Conservation (phyloP, 2,329 filamentous ascomycete species). For the Phyllosticta ampelicida region DNA sequence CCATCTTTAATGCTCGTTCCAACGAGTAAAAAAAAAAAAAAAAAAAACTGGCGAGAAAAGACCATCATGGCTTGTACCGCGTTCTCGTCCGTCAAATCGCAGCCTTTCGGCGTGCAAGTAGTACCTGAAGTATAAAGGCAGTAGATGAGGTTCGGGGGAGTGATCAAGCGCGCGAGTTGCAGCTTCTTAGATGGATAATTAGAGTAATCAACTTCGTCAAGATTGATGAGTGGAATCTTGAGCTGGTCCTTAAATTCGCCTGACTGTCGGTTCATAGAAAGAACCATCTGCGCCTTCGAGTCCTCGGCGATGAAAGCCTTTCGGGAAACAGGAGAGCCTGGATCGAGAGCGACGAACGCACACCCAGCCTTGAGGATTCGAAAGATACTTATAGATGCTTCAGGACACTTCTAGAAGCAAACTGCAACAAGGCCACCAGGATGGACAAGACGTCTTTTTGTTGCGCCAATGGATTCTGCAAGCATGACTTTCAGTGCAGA, state of each 20-base stretch:
- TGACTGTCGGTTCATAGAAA: conserved; percentile 44
- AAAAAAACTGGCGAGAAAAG: conserved; percentile 67
- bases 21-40: conserved; percentile 67
- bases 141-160: conserved; percentile 56
- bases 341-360: conserved; percentile 71
- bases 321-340: conserved; percentile 58
- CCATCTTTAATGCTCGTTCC: conserved; percentile 65
- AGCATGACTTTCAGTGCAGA: conserved; percentile 17
- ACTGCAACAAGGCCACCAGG: conserved; percentile 59
- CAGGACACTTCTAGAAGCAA: conserved; percentile 75
- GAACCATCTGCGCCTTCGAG: conserved; percentile 52
- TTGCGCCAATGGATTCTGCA: conserved; percentile 15
- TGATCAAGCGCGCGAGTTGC: conserved; percentile 16
- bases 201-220: conserved; percentile 33
- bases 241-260: conserved; percentile 25
- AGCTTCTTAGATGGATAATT: conserved; percentile 26
- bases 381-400: conserved; percentile 72
- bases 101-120: conserved; percentile 78
- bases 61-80: conserved; percentile 81
- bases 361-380: conserved; percentile 76
- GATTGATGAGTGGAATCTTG: conserved; percentile 33
- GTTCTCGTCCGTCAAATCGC: conserved; percentile 80
- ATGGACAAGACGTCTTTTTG: conserved; percentile 24
- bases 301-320: conserved; percentile 70
- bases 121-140: conserved; percentile 83